phyloP scores from a whole-genome alignment of 768 basidiomycete species.

The Mrakia blollopis region DNA sequence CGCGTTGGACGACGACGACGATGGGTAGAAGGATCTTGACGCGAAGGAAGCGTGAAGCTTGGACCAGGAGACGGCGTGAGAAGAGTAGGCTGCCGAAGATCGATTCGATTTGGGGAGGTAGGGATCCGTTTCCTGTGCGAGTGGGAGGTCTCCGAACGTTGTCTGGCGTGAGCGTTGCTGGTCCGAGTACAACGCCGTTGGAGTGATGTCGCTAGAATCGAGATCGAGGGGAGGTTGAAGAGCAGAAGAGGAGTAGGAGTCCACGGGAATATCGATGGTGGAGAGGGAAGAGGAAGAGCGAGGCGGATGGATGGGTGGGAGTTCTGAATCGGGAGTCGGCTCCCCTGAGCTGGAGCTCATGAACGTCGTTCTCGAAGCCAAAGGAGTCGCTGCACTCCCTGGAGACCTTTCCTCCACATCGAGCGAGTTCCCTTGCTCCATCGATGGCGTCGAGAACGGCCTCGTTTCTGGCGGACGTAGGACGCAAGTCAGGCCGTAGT shows the following conservation, averaged over 20 bases:
- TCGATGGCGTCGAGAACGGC: background rate
- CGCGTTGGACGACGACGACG: background rate
- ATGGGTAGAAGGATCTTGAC: background rate
- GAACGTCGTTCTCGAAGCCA: background rate
- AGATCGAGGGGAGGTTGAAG: too few relatives aligned
- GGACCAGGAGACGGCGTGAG: background rate
- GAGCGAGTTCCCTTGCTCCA: background rate
- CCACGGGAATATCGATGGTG: background rate
- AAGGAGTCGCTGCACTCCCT: background rate
- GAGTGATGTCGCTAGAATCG: background rate
- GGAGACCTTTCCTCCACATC: background rate
- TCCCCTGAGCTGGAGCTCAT: background rate
- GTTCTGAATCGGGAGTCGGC: background rate
- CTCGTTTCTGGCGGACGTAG: background rate
- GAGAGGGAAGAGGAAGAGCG: background rate
- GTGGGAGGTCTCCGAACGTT: background rate
- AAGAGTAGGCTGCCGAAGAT: background rate
- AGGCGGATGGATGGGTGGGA: too few relatives aligned
- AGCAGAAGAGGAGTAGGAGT: background rate
- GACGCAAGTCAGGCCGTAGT: background rate
- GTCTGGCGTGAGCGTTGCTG: background rate
- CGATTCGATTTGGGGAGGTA: background rate
- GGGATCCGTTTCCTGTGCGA: background rate
- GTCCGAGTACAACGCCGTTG: background rate
- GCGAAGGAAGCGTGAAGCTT: background rate